A percentile compares a stretch with the other conserved stretches of the same genome.
These are phyloP conservation scores for Aspergillus sp. DNA, from an alignment of 2,329 filamentous ascomycete species.

Conservation along the genomic window DNA sequence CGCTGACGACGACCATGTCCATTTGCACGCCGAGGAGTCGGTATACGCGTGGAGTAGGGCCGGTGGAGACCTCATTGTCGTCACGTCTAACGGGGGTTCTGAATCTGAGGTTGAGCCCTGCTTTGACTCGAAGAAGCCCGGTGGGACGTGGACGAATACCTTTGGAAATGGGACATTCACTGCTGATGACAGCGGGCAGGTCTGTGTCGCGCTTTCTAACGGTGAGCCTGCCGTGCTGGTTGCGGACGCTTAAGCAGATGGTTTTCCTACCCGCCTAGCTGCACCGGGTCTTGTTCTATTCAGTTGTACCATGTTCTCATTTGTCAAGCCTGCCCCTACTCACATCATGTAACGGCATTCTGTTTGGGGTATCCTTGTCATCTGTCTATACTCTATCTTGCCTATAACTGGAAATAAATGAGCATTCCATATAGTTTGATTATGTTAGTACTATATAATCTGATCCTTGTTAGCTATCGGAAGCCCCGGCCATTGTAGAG, in stretches of 20 bases:
- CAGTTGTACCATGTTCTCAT: too few species aligned
- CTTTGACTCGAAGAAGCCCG: neutral
- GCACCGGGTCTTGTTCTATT: too few species aligned
- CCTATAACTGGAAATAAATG: too few species aligned
- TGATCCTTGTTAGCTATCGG: too few species aligned
- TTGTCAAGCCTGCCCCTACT: too few species aligned
- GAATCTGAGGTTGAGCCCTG: neutral
- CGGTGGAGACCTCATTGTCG: neutral
- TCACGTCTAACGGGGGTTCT: neutral
- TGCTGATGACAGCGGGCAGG: neutral
- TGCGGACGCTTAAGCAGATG: neutral
- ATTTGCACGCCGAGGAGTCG: neutral
- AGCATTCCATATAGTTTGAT: too few species aligned
- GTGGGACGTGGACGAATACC: neutral
- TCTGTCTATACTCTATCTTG: too few species aligned
- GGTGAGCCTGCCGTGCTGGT: neutral
- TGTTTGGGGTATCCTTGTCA: too few species aligned
- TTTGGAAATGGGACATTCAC: neutral
- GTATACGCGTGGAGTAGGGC: neutral
- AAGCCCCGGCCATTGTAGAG: too few species aligned
- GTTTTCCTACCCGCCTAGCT: too few species aligned
- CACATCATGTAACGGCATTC: too few species aligned
- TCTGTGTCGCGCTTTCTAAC: neutral
- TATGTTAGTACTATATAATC: too few species aligned
- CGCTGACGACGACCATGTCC: neutral